A percentile compares a stretch with the other conserved stretches of the same genome.
phyloP scores from a whole-genome alignment of 2,329 filamentous ascomycete species.

The Fusarium sp. region DNA sequence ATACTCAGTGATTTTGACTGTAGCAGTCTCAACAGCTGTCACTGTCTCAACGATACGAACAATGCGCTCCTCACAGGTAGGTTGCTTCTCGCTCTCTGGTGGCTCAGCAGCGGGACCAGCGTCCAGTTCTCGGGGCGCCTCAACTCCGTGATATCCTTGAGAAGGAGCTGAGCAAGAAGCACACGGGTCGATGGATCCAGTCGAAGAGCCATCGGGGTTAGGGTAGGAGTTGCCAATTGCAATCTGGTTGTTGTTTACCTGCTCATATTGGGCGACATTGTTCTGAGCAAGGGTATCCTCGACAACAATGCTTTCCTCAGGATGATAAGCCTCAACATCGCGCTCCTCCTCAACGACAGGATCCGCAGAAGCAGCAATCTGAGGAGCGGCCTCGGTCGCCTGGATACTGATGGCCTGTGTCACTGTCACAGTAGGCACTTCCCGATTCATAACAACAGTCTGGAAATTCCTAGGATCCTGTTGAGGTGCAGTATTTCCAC shows the following conservation, averaged over 20 bases:
- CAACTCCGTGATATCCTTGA: not conserved
- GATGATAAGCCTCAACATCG: constrained; percentile 42
- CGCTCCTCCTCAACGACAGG: constrained; percentile 9
- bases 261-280: not conserved
- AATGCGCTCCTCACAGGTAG: constrained; percentile 33
- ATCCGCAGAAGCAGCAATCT: constrained; percentile 17
- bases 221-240: not conserved
- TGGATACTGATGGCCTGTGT: constrained; percentile 28
- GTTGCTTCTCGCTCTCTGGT: constrained; percentile 36
- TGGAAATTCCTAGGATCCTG: constrained; percentile 44
- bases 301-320: constrained; percentile 11
- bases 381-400: not conserved
- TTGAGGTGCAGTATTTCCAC: constrained; percentile 37
- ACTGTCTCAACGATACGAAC: constrained; percentile 45
- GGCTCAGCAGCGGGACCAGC: not conserved
- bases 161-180: constrained; percentile 31
- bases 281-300: not conserved
- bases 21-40: constrained; percentile 48
- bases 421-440: constrained; percentile 41
- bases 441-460: constrained; percentile 39
- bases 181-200: constrained; percentile 35
- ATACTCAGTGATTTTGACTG: constrained; percentile 43
- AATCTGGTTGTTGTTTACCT: not conserved
- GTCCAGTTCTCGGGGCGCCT: not conserved
- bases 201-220: not conserved